Conservation (phyloP, 805 yeast species). For the Tetrapisispora nanseiensis region DNA sequence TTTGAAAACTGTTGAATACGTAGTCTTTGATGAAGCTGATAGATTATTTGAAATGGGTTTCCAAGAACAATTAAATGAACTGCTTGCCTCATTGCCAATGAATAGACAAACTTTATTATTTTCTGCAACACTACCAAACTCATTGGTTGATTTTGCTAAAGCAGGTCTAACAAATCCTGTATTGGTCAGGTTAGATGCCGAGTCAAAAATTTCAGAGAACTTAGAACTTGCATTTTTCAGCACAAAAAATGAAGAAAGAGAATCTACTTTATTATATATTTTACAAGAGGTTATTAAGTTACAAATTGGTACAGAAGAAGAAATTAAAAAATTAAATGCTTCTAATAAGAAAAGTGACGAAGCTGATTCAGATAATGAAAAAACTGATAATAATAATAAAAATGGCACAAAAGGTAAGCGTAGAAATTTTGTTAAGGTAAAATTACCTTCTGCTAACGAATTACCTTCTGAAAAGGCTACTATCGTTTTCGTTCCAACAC, state of each 20-base stretch:
- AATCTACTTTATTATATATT: constrained; percentile 69
- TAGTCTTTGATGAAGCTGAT: constrained; percentile 96
- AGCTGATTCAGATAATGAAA: constrained; percentile 39
- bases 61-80: constrained; percentile 83
- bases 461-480: constrained; percentile 82
- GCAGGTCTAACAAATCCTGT: constrained; percentile 93
- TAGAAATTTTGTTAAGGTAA: constrained; percentile 39
- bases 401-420: constrained; percentile 26
- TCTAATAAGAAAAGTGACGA: constrained; percentile 41
- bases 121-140: constrained; percentile 89
- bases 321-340: constrained; percentile 42
- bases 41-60: constrained; percentile 94
- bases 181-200: constrained; percentile 86
- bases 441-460: constrained; percentile 70
- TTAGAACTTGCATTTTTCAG: constrained; percentile 83
- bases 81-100: constrained; percentile 73
- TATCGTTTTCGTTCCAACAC: constrained; percentile 89
- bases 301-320: constrained; percentile 69
- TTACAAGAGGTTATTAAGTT: constrained; percentile 77
- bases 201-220: constrained; percentile 79
- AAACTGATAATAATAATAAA: constrained; percentile 14
- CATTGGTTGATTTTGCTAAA: constrained; percentile 91
- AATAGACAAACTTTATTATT: constrained; percentile 81
- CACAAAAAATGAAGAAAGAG: constrained; percentile 77
- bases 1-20: constrained; percentile 72